Evolutionary conservation across 305 asterid species (phyloP), one percentile per base, ranked within the genome.

Genomic region (Fraxinus nigra): DNA sequence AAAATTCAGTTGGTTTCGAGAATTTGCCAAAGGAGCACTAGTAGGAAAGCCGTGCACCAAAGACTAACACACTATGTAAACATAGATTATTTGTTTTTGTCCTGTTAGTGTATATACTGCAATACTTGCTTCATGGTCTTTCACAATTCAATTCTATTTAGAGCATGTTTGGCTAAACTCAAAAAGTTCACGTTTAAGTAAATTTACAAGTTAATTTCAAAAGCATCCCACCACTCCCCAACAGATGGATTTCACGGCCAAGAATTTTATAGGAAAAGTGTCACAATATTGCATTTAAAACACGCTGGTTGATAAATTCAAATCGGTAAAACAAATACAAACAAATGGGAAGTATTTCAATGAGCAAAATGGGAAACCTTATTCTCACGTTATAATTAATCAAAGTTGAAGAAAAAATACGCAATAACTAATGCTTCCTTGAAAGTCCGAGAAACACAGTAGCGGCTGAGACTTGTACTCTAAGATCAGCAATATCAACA

Each of bases 401-500:
- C 63, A 77, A 38, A 82, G 46, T 72, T 6, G 67, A 79, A 76
- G 61, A 35, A 46, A 76, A 59, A 76, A 0, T 51, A 75, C 20
- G 26, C 77, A 76, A 37, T 87, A 83, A 75, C 72, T 87, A 92
- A 59, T 80, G 80, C 80, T 84, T 89, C 91, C 91, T 91, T 4
- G 97, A 82, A 70, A 96, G 97, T 77, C 93, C 91, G 61, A 94
- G 95, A 88, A 96, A 96, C 78, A 93, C 98, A 63, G 87, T 90
- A 40, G 97, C 97, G 3, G 98, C 92, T 6, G 99, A 88, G 79
- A 96, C 79, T 85, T 94, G 97, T 76, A 91, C 98, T 85, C 86
- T 90, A 82, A 96, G 94, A 88, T 96, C 99, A 79, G 98, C 98
- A 85, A 94, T 86, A 87, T 96, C 99, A 87, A 96, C 67, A 83